Evolutionary conservation across 768 basidiomycete species (phyloP), one percentile per base, ranked within the genome.

Genomic region (Leccinum sublutescens): DNA sequence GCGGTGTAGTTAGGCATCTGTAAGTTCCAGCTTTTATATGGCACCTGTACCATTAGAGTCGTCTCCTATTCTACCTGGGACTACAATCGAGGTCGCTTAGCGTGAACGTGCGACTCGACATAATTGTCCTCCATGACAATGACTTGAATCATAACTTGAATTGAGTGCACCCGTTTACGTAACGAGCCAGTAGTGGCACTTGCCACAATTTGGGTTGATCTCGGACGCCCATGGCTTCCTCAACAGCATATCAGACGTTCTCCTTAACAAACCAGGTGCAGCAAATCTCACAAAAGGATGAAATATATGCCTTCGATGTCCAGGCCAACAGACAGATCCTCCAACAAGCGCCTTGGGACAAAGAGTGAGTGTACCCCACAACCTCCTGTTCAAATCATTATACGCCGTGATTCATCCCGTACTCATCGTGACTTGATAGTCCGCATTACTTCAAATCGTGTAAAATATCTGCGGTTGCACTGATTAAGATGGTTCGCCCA

Each of bases 401-500:
- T 47, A 21, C 19, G 12, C 45, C 11, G 14, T 29, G 47, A 40
- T 45, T 6, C 38, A 43, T 25, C 23, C 49, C 14, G 21, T 50
- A 23, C 51, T 66, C 55, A 59, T 57, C 19, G 3, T 27, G 8
- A 40, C 33, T 33, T 27, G 0, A 61, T 63, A 93, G 91, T 63
- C 87, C 88, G 0, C 86, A 89, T 65, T 87, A 87, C 76, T 91
- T 91, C 76, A 93, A 88, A 70, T 81, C 84, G 74, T 99, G 90
- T 75, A 95, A 93, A 77, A 98, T 99, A 66, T 96, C 94, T 0
- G 93, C 93, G 0, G 85, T 98, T 27, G 94, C 96, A 12, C 76
- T 99, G 55, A 93, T 98, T 66, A 99, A 98, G 82, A 98, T 98
- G 84, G 89, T 89, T 65, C 55, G 70, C 56, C 45, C 17, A 15